Evolutionary conservation across 2,329 filamentous ascomycete species (phyloP), one percentile per base, ranked within the genome.

Genomic region (Aspergillus aculeatinus): DNA sequence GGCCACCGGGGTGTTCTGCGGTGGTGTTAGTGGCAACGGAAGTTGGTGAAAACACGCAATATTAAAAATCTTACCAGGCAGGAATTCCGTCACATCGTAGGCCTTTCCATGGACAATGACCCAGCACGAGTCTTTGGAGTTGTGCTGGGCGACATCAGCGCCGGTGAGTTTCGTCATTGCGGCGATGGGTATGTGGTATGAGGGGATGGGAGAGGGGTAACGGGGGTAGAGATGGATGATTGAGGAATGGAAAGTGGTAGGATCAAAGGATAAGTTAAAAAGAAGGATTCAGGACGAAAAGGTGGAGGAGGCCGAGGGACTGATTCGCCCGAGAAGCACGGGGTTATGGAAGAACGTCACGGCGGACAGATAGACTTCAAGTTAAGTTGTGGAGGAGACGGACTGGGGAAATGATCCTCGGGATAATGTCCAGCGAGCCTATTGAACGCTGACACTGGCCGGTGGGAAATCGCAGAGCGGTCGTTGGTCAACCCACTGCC

Each of bases 61-160:
- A 12, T 21, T 19, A 19, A 44, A 19, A 5, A 31, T 52, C 59
- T 25, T 74, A 87, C 88, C 88, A 57, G 90, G 89, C n/a, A 96
- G 78, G 74, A 95, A 95, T 48, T 93, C 90, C 4, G 92, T 96
- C 60, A 96, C 91, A 82, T 96, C 92, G 79, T 96, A 96, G 59
- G 88, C 91, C 77, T 90, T 90, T 62, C 91, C 90, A 77, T 96
- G 90, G 61, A 96, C 85, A 71, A 96, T 91, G 50, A 96, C 91
- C 92, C 92, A 96, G 79, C 92, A 96, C 54, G 91, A 94, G 68
- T 96, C 87, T 69, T 85, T 84, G 69, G 82, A 89, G 79, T 89
- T 89, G 81, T 98, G 94, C 80, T 92, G 81, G 58, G 86, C 86
- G 60, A 91, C 79, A 61, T 87, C 82, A 48, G 82, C 78, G 65